Percentiles rank a stretch among this genome's conserved stretches.
Evolutionary conservation across 140 eudicot genomes (phyloP).

Genomic region (Stevia rebaudiana): DNA sequence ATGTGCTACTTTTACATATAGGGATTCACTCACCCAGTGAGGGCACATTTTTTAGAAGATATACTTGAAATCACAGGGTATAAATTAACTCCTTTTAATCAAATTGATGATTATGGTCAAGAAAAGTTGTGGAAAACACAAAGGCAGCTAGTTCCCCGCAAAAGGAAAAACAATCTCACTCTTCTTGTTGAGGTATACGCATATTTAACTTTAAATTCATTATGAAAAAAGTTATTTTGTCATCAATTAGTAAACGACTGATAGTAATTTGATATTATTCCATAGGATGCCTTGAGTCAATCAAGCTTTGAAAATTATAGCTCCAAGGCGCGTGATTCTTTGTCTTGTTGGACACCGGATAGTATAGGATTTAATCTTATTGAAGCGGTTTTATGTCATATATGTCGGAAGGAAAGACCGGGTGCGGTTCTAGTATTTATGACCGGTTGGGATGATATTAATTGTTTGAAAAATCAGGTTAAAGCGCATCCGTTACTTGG

Average conservation of each 20-base stretch:
- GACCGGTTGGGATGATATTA: conserved; percentile 99
- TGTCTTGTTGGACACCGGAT: conserved; percentile 88
- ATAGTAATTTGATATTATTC: conserved; percentile 5
- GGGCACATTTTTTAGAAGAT: conserved; percentile 88
- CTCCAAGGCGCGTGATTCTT: conserved; percentile 81
- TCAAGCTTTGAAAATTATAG: conserved; percentile 78
- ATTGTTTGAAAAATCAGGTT: conserved; percentile 76
- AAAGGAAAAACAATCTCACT: conserved; percentile 84
- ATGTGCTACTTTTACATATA: conserved; percentile 27
- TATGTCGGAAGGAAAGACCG: conserved; percentile 89
- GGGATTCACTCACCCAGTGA: conserved; percentile 95
- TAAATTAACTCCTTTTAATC: conserved; percentile 84
- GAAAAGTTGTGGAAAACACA: conserved; percentile 98
- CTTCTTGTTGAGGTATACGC: conserved; percentile 83
- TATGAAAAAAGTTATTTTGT: background rate
- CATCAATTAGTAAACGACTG: background rate
- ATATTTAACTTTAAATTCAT: background rate
- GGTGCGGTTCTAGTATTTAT: conserved; percentile 95
- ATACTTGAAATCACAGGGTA: conserved; percentile 85
- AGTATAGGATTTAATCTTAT: conserved; percentile 89
- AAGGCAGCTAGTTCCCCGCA: conserved; percentile 69
- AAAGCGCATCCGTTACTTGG: conserved; percentile 96
- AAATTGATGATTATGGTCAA: conserved; percentile 96
- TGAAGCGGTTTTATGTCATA: conserved; percentile 93
- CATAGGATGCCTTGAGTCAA: conserved; percentile 74